These are phyloP conservation scores for Evansstolkia leycettana DNA, from an alignment of 495 filamentous ascomycete species.

Conservation along the genomic window DNA sequence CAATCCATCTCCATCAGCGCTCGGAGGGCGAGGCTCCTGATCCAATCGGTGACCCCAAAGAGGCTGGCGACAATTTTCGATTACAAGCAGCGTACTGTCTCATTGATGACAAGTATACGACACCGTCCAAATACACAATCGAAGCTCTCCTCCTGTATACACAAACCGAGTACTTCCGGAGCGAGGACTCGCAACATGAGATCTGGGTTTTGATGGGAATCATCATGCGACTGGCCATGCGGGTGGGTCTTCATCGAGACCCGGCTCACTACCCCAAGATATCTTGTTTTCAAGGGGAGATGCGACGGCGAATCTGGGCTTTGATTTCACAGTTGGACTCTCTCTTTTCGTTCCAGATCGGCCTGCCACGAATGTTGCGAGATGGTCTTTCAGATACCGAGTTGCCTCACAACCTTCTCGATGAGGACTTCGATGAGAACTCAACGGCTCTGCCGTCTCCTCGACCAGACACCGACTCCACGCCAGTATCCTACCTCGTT, in stretches of 20 bases:
- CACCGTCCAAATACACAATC: constrained; percentile 18
- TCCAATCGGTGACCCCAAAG: constrained; percentile 15
- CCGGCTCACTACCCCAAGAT: constrained; percentile 29
- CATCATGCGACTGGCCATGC: constrained; percentile 23
- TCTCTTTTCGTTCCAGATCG: constrained; percentile 25
- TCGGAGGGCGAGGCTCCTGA: constrained; percentile 10
- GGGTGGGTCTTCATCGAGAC: constrained; percentile 36
- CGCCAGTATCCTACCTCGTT: constrained; percentile 25
- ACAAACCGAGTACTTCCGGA: constrained; percentile 23
- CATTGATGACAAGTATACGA: constrained; percentile 20
- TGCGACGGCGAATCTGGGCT: constrained; percentile 43
- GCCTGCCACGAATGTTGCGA: constrained; percentile 21
- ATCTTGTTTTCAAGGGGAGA: constrained; percentile 40
- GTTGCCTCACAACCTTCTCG: constrained; percentile 19
- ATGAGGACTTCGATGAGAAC: constrained; percentile 17
- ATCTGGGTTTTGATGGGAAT: constrained; percentile 27
- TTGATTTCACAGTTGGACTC: constrained; percentile 35
- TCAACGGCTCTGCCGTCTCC: constrained; percentile 13
- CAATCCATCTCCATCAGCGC: constrained; percentile 14
- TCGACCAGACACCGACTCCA: constrained; percentile 15
- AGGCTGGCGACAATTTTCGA: too few species aligned
- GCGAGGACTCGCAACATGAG: constrained; percentile 21
- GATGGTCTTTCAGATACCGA: constrained; percentile 22
- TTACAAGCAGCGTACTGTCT: constrained; percentile 21
- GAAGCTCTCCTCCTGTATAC: constrained; percentile 29